Evolutionary conservation across 2,329 filamentous ascomycete genomes (phyloP).

Genomic region (Dothideomycetes sp.): DNA sequence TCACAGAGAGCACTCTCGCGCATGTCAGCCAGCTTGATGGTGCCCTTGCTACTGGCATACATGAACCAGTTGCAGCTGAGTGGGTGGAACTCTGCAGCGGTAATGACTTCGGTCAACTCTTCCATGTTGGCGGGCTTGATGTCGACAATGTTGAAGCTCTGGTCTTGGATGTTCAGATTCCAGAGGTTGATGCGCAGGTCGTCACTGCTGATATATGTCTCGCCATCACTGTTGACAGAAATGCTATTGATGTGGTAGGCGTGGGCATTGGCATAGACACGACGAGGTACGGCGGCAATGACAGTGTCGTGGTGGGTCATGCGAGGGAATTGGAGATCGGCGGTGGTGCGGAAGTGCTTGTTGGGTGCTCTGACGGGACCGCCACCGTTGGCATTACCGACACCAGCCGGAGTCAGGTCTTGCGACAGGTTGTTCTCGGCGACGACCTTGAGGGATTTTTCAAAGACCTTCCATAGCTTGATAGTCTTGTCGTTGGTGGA

Average conservation of each 20-base stretch:
- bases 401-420: constrained; percentile 72
- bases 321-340: constrained; percentile 84
- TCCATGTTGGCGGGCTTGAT: constrained; percentile 99
- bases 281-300: constrained; percentile 87
- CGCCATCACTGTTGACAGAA: constrained; percentile 98
- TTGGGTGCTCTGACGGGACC: constrained; percentile 67
- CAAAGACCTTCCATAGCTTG: constrained; percentile 99
- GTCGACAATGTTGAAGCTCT: constrained; percentile 99
- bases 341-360: constrained; percentile 66
- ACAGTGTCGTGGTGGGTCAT: constrained; percentile 98
- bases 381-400: constrained; percentile 57
- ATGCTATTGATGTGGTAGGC: constrained; percentile 99
- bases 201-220: constrained; percentile 98
- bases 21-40: constrained; percentile 98
- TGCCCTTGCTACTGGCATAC: constrained; percentile 98
- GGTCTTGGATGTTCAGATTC: constrained; percentile 98
- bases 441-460: constrained; percentile 97
- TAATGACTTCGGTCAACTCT: constrained; percentile 97
- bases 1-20: constrained; percentile 93
- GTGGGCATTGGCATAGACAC: constrained; percentile 96
- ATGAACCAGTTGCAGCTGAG: constrained; percentile 99
- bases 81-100: constrained; percentile 94
- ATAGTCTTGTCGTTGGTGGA: constrained; percentile 99
- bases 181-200: constrained; percentile 96
- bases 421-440: constrained; percentile 97